A percentile compares a stretch with the other conserved stretches of the same genome.
Conservation (phyloP, 345 rosid genomes). For the Garcia nutans region DNA sequence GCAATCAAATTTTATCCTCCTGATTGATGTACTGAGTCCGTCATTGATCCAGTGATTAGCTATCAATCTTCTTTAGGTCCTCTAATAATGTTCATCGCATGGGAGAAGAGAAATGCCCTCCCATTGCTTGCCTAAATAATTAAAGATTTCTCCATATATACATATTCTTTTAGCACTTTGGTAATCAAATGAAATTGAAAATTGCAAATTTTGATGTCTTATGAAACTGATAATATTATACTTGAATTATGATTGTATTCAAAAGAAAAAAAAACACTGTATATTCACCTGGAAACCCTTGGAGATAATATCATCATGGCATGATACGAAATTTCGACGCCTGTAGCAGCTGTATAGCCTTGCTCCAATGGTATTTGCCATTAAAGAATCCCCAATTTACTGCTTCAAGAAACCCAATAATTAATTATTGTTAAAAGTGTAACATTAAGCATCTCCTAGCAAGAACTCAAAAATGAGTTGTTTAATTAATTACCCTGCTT, state of each 20-base stretch:
- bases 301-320: slow-evolving; percentile 45
- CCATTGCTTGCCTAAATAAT: slow-evolving; percentile 17
- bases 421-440: not conserved
- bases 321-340: slow-evolving; percentile 38
- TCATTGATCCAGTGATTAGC: slow-evolving; percentile 24
- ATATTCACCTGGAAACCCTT: slow-evolving; percentile 43
- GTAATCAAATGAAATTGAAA: too few relatives aligned
- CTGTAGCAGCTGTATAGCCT: slow-evolving; percentile 43
- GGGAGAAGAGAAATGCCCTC: slow-evolving; percentile 22
- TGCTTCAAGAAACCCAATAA: not conserved
- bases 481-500: too few relatives aligned
- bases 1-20: too few relatives aligned
- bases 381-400: slow-evolving; percentile 6
- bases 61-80: slow-evolving; percentile 19
- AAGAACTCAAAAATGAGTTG: not conserved
- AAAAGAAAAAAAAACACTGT: too few relatives aligned
- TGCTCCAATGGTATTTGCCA: slow-evolving; percentile 34
- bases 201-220: too few relatives aligned
- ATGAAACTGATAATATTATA: too few relatives aligned
- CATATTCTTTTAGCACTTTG: too few relatives aligned
- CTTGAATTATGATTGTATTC: not conserved
- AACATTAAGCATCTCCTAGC: not conserved
- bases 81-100: slow-evolving; percentile 14
- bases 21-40: too few relatives aligned
- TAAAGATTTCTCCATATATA: not conserved